Conservation (phyloP, 1,284 basidiomycete genomes). For the Austroboletus olivaceoglutinosus region DNA sequence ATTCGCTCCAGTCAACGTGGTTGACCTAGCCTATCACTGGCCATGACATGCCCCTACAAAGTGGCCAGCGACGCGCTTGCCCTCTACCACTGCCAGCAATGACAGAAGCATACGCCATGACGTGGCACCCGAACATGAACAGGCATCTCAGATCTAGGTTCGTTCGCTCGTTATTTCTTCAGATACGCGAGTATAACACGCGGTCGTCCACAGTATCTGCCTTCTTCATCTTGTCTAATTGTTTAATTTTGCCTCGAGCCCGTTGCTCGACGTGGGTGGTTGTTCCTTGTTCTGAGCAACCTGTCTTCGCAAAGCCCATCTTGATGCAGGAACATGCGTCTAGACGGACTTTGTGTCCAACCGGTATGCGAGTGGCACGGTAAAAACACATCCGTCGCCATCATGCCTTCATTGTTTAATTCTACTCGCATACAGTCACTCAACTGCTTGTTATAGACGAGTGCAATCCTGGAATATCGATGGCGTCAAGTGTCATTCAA, state of each 20-base stretch:
- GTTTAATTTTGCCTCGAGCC: neutral
- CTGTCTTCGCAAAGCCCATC: conserved; percentile 19
- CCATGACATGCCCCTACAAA: too few relatives aligned
- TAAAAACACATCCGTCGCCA: neutral
- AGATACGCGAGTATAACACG: conserved; percentile 3
- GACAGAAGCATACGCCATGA: neutral
- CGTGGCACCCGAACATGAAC: neutral
- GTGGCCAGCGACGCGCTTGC: too few relatives aligned
- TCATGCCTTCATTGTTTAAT: too few relatives aligned
- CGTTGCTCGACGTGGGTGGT: neutral
- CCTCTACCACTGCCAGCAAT: too few relatives aligned
- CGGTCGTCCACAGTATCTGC: conserved; percentile 1
- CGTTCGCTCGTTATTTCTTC: conserved; percentile 4
- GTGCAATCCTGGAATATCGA: too few relatives aligned
- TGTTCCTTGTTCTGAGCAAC: neutral
- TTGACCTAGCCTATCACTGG: too few relatives aligned
- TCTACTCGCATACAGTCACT: too few relatives aligned
- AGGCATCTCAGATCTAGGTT: conserved; percentile 16
- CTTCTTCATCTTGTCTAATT: too few relatives aligned
- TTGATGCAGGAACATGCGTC: conserved; percentile 11
- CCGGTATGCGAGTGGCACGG: conserved; percentile 1
- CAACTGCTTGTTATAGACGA: too few relatives aligned
- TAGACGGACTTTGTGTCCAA: conserved; percentile 9
- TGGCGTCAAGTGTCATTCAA: too few relatives aligned
- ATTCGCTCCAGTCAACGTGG: too few relatives aligned